These are phyloP conservation scores for Endotrypanum monterogeii DNA, from an alignment of 208 protist species.

Conservation along the genomic window DNA sequence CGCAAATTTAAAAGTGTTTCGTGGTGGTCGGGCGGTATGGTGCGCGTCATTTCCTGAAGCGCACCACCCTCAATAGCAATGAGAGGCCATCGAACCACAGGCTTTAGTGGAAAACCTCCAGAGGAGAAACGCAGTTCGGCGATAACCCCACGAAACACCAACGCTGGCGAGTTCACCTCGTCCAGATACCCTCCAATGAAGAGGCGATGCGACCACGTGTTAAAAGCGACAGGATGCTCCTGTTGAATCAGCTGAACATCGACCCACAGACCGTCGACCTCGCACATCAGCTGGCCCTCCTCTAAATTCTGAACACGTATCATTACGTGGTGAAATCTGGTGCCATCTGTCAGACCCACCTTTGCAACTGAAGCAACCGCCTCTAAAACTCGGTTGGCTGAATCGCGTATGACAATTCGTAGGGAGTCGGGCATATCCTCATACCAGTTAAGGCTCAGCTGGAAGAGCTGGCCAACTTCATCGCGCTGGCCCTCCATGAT, in stretches of 20 bases:
- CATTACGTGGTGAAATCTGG: constrained; percentile 82
- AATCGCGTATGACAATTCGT: constrained; percentile 76
- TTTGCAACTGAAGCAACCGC: constrained; percentile 51
- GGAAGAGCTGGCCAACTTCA: constrained; percentile 81
- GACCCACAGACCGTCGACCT: constrained; percentile 60
- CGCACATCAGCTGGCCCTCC: constrained; percentile 65
- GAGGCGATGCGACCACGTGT: constrained; percentile 86
- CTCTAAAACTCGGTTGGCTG: constrained; percentile 87
- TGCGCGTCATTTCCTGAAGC: constrained; percentile 68
- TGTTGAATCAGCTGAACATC: constrained; percentile 79
- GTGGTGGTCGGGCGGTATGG: constrained; percentile 74
- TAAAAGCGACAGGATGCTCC: constrained; percentile 88
- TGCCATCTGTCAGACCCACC: constrained; percentile 20
- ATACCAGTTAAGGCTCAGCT: constrained; percentile 78
- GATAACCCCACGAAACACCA: constrained; percentile 73
- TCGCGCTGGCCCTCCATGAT: constrained; percentile 84
- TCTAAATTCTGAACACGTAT: constrained; percentile 76
- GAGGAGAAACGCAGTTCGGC: constrained; percentile 83
- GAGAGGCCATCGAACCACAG: constrained; percentile 76
- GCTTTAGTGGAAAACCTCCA: constrained; percentile 41
- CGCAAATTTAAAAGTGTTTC: constrained; percentile 72
- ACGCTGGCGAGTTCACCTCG: constrained; percentile 58
- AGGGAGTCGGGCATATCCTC: constrained; percentile 72
- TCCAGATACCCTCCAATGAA: constrained; percentile 83
- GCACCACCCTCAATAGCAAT: constrained; percentile 52